These are phyloP conservation scores for Thuidium tamariscinum DNA, from an alignment of 225 moss, liverwort and hornwort species.

Conservation along the genomic window DNA sequence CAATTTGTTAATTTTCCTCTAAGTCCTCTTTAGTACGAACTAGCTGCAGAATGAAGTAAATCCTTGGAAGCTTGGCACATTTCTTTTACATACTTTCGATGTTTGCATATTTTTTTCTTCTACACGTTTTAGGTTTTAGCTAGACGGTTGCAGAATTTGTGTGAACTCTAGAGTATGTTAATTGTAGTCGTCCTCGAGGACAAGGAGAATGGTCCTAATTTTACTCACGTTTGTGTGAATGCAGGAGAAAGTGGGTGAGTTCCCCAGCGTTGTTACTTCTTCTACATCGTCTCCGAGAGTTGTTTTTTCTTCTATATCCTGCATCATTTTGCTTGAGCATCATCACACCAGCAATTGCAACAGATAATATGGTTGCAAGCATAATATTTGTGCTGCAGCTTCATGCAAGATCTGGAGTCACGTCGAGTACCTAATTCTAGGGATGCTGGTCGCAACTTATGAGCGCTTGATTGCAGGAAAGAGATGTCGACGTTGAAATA, in stretches of 20 bases:
- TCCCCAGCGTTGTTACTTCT: background rate
- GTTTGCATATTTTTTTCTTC: background rate
- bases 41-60: background rate
- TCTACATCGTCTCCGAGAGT: background rate
- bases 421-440: background rate
- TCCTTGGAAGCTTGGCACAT: background rate
- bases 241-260: slow-evolving; percentile 57
- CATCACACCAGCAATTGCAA: background rate
- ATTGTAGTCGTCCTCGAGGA: background rate
- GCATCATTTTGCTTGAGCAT: background rate
- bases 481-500: background rate
- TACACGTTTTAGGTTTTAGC: background rate
- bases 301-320: background rate
- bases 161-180: background rate
- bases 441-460: background rate
- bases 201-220: background rate
- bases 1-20: background rate
- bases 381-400: background rate
- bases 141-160: background rate
- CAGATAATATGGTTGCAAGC: background rate
- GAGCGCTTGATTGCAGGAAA: background rate
- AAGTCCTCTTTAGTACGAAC: background rate
- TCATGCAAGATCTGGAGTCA: background rate
- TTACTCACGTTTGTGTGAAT: background rate
- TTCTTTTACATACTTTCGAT: background rate